These are phyloP conservation scores for Leccinum broughii DNA, from an alignment of 768 basidiomycete genomes.

Conservation along the genomic window DNA sequence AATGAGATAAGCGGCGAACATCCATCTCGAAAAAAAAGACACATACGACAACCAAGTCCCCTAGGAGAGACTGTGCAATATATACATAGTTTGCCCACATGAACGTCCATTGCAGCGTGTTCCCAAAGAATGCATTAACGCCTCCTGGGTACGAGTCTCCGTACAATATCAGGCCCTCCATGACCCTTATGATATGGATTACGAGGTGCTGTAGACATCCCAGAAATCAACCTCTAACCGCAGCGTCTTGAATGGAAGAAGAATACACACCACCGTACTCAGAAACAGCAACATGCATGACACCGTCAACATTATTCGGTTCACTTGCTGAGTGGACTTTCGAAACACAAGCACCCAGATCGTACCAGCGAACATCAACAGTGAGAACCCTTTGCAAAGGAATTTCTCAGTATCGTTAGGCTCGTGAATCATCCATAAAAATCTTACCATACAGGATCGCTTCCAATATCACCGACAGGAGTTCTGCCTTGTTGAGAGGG, in stretches of 20 bases:
- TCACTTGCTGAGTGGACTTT: constrained; percentile 11
- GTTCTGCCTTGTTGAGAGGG: constrained; percentile 21
- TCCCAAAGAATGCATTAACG: constrained; percentile 27
- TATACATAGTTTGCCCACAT: constrained; percentile 28
- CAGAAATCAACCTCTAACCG: neutral
- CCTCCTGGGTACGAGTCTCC: constrained; percentile 20
- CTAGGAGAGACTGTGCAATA: constrained; percentile 29
- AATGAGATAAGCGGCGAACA: neutral
- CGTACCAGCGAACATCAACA: constrained; percentile 37
- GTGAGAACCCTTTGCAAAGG: constrained; percentile 31
- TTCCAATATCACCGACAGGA: constrained; percentile 22
- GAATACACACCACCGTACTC: constrained; percentile 31
- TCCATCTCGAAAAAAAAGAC: neutral
- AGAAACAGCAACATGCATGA: constrained; percentile 31
- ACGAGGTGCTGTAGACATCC: constrained; percentile 24
- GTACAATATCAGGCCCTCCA: constrained; percentile 28
- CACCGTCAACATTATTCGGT: constrained; percentile 22
- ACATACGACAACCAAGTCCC: constrained; percentile 32
- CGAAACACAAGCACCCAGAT: constrained; percentile 25
- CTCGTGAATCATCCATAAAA: neutral
- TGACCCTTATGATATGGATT: constrained; percentile 25
- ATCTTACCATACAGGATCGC: constrained; percentile 21
- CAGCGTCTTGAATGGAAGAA: neutral
- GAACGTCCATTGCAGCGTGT: constrained; percentile 30
- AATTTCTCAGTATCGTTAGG: neutral